Percentiles rank a stretch among this genome's conserved stretches.
Conservation (phyloP, 768 basidiomycete species). For the Sporobolomyces phaffii region DNA sequence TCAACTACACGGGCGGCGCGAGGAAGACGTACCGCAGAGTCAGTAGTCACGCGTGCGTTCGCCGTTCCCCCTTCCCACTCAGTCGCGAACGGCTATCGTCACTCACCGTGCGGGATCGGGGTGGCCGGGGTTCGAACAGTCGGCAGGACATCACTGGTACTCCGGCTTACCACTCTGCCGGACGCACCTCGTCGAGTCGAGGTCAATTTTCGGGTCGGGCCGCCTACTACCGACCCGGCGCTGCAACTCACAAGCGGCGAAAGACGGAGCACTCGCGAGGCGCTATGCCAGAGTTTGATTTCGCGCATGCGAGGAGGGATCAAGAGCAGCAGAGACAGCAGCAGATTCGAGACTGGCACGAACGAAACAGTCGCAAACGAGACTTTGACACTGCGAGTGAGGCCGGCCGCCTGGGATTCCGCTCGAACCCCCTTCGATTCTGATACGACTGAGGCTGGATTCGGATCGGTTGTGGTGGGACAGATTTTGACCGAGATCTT, state of each 20-base stretch:
- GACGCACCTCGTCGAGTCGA: neutral
- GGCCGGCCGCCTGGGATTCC: too few relatives aligned
- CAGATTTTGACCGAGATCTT: too few relatives aligned
- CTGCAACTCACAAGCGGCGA: neutral
- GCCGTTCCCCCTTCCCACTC: too few relatives aligned
- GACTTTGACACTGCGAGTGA: too few relatives aligned
- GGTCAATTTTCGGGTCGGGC: neutral
- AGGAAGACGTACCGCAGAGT: too few relatives aligned
- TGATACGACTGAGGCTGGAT: too few relatives aligned
- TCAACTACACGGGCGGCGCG: too few relatives aligned
- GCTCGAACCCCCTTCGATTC: too few relatives aligned
- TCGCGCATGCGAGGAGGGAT: constrained; percentile 1
- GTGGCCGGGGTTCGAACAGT: neutral
- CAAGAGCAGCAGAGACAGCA: neutral
- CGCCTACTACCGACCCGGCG: neutral
- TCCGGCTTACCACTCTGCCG: neutral
- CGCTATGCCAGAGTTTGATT: neutral
- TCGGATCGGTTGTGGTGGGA: too few relatives aligned
- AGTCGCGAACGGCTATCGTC: too few relatives aligned
- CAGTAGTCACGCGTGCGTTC: too few relatives aligned
- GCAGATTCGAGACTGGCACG: neutral
- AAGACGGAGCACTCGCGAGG: neutral
- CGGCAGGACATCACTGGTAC: constrained; percentile 6
- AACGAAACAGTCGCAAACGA: too few relatives aligned
- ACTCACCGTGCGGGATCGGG: neutral